Percentiles rank a stretch among this genome's conserved stretches.
phyloP scores from a whole-genome alignment of 116 monocot species.

The Thalassia testudinum region DNA sequence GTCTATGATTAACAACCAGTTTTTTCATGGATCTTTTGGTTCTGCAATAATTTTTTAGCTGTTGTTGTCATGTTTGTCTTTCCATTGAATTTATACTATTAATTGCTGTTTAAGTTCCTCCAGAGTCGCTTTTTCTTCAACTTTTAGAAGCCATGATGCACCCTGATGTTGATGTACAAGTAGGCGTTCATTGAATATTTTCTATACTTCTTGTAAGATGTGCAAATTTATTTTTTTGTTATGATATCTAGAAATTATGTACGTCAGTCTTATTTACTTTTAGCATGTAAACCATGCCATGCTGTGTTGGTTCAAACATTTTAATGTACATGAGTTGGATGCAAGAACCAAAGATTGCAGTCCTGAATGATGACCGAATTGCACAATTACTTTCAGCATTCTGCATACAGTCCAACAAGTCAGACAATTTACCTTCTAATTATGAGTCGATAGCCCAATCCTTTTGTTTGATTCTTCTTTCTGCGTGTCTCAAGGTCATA shows the following conservation, averaged over 20 bases:
- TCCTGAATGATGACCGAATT: constrained; percentile 72
- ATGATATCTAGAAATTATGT: too few relatives aligned
- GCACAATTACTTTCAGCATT: constrained; percentile 57
- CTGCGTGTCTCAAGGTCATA: constrained; percentile 62
- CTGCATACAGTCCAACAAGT: constrained; percentile 76
- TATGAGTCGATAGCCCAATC: constrained; percentile 88
- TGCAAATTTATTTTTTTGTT: too few relatives aligned
- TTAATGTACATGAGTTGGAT: too few relatives aligned
- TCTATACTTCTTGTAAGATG: too few relatives aligned
- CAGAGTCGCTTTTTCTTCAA: too few relatives aligned
- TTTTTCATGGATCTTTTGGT: too few relatives aligned
- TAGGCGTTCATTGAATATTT: constrained; percentile 58
- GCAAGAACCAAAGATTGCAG: constrained; percentile 46
- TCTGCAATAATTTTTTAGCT: too few relatives aligned
- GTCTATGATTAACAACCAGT: too few relatives aligned
- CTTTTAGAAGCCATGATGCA: constrained; percentile 81
- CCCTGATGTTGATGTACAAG: constrained; percentile 72
- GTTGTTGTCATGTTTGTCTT: neutral
- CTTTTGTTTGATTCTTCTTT: constrained; percentile 60
- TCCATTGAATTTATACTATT: constrained; percentile 5
- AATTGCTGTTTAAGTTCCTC: too few relatives aligned
- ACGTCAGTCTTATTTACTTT: too few relatives aligned
- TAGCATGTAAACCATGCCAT: too few relatives aligned
- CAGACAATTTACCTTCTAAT: constrained; percentile 81
- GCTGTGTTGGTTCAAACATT: too few relatives aligned